Base-by-base conservation (phyloP, 257 asterid species). In the Verbascum thapsus region DNA sequence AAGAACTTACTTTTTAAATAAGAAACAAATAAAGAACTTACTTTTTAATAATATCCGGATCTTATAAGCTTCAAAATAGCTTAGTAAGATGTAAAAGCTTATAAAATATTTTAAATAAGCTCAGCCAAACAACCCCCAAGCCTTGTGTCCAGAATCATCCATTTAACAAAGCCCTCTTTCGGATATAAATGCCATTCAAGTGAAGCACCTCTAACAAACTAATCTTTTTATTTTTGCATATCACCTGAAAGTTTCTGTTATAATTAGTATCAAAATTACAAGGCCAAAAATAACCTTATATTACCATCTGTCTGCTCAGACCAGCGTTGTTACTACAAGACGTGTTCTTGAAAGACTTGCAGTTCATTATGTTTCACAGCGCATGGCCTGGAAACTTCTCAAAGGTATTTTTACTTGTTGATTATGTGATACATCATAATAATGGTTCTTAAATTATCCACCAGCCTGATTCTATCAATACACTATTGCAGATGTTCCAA, bases 341-440 rank as follows among this genome's bases (percentile, higher is more conserved):
- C 87, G 97, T 1, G 58, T 90, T 55, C 85, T 94, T 60, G 96
- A 94, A 74, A 82, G 99, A 72, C 75, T 94, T 48, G 85, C 96
- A 8, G 90, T 90, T 52, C 95, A 85, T 58, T 76, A 85, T 67
- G 83, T 79, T 70, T 94, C 99, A 50, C 96, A 71, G 51, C 88
- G 95, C 45, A 62, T 87, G 86, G 99, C 99, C 43, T 90, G 96
- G 90, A 94, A 94, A 68, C 96, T 94, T 63, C 89, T 94, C 77
- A 94, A 94, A 80, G 97, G 99, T 92, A 77, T 26, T 50, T 60
- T 58, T 19, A 23, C 47, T 18, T 54, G 32, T 45, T 65, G 15
- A 35, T 49, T 15, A 10, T 54, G 59, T 51, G 48, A 32, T 35
- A n/a, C 7, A 26, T 26, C 32, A 26, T 26, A 26, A 26, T 5